Percentiles rank a stretch among this genome's conserved stretches.
phyloP scores from a whole-genome alignment of 164 flowering plant genomes.

The Nymphaea colorata region DNA sequence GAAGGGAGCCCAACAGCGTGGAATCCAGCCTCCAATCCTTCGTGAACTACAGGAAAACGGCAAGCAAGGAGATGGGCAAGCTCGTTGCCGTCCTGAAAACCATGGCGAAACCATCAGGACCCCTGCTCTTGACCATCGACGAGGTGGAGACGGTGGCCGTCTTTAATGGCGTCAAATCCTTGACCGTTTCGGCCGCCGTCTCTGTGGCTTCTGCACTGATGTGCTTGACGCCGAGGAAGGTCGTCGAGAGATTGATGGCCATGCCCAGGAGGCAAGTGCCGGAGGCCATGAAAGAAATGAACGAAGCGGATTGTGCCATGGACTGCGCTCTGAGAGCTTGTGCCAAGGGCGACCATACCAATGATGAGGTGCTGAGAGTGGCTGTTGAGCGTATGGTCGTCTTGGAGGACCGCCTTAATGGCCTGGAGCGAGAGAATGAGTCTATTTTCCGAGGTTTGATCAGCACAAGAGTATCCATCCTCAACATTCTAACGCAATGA shows the following conservation, averaged over 20 bases:
- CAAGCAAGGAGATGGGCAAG: constrained; percentile 30
- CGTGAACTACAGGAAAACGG: constrained; percentile 22
- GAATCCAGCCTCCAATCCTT: constrained; percentile 16
- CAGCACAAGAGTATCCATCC: constrained; percentile 56
- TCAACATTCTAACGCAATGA: constrained; percentile 49
- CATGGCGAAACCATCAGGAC: neutral
- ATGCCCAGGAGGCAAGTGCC: constrained; percentile 11
- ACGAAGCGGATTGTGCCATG: constrained; percentile 10
- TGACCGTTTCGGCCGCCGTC: constrained; percentile 30
- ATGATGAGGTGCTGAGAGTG: constrained; percentile 40
- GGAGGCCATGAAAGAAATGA: constrained; percentile 31
- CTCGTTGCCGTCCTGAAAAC: constrained; percentile 19
- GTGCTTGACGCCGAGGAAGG: constrained; percentile 18
- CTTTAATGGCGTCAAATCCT: constrained; percentile 26
- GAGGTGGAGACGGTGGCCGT: constrained; percentile 25
- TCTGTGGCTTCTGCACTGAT: constrained; percentile 8
- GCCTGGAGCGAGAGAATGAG: constrained; percentile 40
- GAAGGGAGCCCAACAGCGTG: constrained; percentile 17
- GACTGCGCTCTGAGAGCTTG: constrained; percentile 16
- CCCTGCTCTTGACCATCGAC: constrained; percentile 1
- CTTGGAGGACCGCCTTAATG: constrained; percentile 37
- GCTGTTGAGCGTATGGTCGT: constrained; percentile 29
- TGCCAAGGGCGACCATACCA: constrained; percentile 19
- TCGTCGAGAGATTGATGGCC: constrained; percentile 13
- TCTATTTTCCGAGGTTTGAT: constrained; percentile 59